Conservation (phyloP, 2,329 filamentous ascomycete genomes). For the Phialemonium atrogriseum region DNA sequence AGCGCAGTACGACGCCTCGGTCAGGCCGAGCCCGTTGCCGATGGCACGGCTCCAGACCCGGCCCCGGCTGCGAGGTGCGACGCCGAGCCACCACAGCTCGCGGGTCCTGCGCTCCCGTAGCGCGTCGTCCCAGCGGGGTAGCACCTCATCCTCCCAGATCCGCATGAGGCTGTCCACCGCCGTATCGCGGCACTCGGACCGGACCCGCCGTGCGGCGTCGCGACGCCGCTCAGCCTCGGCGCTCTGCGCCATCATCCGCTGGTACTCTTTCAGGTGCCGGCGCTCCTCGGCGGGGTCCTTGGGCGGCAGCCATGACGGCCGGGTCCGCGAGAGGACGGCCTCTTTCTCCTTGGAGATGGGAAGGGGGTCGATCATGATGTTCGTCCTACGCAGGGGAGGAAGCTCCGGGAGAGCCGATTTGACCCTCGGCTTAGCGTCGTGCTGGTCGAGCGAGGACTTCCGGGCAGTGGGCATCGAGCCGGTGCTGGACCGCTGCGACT, state of each 20-base stretch:
- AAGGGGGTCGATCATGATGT: conserved; percentile 77
- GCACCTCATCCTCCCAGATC: conserved; percentile 68
- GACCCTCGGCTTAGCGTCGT: conserved; percentile 43
- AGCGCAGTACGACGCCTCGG: conserved; percentile 58
- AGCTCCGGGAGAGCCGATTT: conserved; percentile 62
- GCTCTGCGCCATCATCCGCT: conserved; percentile 68
- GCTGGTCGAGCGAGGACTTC: conserved; percentile 22
- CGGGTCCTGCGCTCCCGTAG: conserved; percentile 60
- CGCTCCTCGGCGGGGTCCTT: conserved; percentile 88
- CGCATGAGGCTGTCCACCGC: conserved; percentile 45
- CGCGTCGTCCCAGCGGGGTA: conserved; percentile 69
- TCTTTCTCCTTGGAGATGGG: conserved; percentile 83
- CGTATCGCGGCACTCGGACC: conserved; percentile 45
- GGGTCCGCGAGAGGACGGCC: conserved; percentile 69
- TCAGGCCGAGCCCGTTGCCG: conserved; percentile 64
- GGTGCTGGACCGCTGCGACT: conserved; percentile 27
- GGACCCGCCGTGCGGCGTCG: conserved; percentile 42
- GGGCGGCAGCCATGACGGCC: conserved; percentile 77
- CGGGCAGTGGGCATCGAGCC: conserved; percentile 26
- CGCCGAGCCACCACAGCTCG: conserved; percentile 76
- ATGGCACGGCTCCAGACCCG: conserved; percentile 63
- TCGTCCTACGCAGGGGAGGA: conserved; percentile 61
- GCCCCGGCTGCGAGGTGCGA: conserved; percentile 62
- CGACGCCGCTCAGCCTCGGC: conserved; percentile 51
- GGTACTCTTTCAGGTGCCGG: conserved; percentile 77